Conservation (phyloP, 163 green algal genomes). For the Chloroidium sp. region DNA sequence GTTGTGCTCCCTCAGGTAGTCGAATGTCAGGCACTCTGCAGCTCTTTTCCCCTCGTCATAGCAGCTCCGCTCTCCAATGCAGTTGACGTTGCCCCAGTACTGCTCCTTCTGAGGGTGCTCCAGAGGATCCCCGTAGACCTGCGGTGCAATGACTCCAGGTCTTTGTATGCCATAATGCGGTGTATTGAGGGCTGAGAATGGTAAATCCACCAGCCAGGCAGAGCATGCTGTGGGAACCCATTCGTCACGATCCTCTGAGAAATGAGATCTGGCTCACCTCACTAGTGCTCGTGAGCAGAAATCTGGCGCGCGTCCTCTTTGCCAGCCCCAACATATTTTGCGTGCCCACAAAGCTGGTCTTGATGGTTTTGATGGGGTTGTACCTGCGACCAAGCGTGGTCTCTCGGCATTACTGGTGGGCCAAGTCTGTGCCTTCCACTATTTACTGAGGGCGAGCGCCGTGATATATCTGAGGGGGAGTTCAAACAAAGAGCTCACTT, state of each 20-base stretch:
- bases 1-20: slow-evolving; percentile 92
- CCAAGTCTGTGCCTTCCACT: background rate
- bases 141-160: background rate
- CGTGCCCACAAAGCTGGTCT: slow-evolving; percentile 96
- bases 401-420: background rate
- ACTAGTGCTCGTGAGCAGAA: slow-evolving; percentile 87
- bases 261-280: slow-evolving; percentile 37
- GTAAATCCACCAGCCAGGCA: background rate
- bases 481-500: slow-evolving; percentile 60
- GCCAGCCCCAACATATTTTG: slow-evolving; percentile 99
- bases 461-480: background rate
- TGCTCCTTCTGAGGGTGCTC: slow-evolving; percentile 95
- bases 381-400: slow-evolving; percentile 51
- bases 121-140: slow-evolving; percentile 96
- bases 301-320: slow-evolving; percentile 84
- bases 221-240: background rate
- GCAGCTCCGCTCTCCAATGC: slow-evolving; percentile 93
- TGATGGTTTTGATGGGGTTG: slow-evolving; percentile 99
- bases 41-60: slow-evolving; percentile 99
- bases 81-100: slow-evolving; percentile 99
- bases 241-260: background rate
- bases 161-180: no score
- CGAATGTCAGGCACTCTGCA: slow-evolving; percentile 94
- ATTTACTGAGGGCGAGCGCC: background rate
- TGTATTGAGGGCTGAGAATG: no score